phyloP scores from a whole-genome alignment of 306 rosid genomes.

The Quercus dentata region DNA sequence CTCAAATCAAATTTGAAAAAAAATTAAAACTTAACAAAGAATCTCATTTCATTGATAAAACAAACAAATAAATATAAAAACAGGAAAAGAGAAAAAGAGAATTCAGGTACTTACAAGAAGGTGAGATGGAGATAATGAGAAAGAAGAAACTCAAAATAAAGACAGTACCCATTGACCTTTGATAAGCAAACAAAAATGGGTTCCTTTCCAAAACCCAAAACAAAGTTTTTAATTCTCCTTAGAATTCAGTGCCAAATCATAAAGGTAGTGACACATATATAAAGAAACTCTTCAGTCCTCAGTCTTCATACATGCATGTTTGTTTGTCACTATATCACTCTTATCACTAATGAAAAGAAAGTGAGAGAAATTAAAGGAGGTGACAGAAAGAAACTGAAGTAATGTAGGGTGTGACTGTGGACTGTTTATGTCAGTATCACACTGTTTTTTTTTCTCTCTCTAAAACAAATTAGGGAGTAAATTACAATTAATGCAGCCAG shows the following conservation, averaged over 20 bases:
- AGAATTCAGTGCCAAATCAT: background rate
- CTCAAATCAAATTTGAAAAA: constrained; percentile 4
- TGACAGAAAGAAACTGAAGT: background rate
- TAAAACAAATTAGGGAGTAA: background rate
- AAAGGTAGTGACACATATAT: too few relatives aligned
- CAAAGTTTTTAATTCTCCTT: background rate
- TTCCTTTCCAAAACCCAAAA: background rate
- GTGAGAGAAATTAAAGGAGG: background rate
- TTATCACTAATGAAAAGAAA: background rate
- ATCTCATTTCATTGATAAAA: background rate
- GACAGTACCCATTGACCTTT: constrained; percentile 17
- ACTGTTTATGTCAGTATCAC: background rate
- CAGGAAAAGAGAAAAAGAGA: background rate
- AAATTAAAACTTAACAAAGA: background rate
- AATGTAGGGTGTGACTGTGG: background rate
- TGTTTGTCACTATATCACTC: background rate
- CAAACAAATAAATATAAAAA: background rate
- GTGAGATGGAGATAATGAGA: constrained; percentile 24
- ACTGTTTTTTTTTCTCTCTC: background rate
- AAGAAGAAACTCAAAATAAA: constrained; percentile 30
- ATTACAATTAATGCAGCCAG: background rate
- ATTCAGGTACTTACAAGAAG: constrained; percentile 48
- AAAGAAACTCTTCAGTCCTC: background rate
- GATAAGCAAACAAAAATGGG: constrained; percentile 18
- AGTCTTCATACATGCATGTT: background rate